Evolutionary conservation across 345 rosid species (phyloP).

Genomic region (Turnera subulata): DNA sequence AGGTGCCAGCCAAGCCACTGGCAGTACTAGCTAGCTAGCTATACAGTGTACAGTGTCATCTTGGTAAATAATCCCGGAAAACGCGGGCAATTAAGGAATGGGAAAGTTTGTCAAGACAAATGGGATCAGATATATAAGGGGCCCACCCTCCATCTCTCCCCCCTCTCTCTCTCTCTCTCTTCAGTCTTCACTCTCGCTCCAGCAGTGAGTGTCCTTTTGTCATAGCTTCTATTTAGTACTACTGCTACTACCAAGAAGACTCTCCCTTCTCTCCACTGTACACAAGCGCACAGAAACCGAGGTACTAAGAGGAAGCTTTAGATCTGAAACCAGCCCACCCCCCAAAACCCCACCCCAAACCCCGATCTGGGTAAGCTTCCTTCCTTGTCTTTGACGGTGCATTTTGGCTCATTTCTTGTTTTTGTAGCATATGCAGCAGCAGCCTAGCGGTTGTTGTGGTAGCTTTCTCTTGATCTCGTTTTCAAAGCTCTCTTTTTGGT

Average conservation of each 20-base stretch:
- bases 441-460: background rate
- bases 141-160: slow-evolving; percentile 18
- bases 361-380: slow-evolving; percentile 21
- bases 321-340: slow-evolving; percentile 39
- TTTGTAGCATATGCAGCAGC: slow-evolving; percentile 1
- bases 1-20: too few relatives aligned
- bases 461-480: slow-evolving; percentile 23
- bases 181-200: too few relatives aligned
- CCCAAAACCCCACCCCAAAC: slow-evolving; percentile 4
- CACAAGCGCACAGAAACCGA: slow-evolving; percentile 1
- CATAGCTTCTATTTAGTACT: slow-evolving; percentile 11
- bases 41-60: slow-evolving; percentile 25
- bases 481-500: slow-evolving; percentile 22
- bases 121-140: slow-evolving; percentile 10
- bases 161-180: too few relatives aligned
- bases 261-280: background rate
- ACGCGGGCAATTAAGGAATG: slow-evolving; percentile 6
- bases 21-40: too few relatives aligned
- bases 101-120: background rate
- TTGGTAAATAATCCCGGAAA: slow-evolving; percentile 24
- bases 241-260: too few relatives aligned
- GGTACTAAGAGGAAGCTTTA: slow-evolving; percentile 17
- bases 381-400: background rate
- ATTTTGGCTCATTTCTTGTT: slow-evolving; percentile 2
- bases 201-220: slow-evolving; percentile 24